Conservation (phyloP, 2,329 filamentous ascomycete genomes). For the Fusarium lateritium region DNA sequence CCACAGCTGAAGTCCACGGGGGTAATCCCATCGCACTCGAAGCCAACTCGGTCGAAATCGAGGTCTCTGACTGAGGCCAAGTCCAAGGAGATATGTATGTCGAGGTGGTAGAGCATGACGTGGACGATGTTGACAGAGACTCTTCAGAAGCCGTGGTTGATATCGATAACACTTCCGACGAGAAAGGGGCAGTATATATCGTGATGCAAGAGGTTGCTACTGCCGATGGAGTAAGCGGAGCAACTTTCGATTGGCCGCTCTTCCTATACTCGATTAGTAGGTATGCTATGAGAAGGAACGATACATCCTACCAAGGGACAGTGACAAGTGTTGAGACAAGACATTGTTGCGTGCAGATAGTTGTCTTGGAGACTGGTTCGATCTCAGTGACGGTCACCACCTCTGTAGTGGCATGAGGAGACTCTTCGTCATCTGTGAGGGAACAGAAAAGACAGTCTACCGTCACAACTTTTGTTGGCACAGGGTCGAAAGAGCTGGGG, state of each 20-base stretch:
- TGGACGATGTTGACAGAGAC: slow-evolving; percentile 14
- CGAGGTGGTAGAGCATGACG: slow-evolving; percentile 19
- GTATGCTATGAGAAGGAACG: not conserved
- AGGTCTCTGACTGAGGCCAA: slow-evolving; percentile 18
- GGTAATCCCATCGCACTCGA: slow-evolving; percentile 24
- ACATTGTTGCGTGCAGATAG: slow-evolving; percentile 42
- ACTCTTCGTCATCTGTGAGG: slow-evolving; percentile 10
- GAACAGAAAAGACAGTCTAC: slow-evolving; percentile 41
- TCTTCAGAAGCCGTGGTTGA: not conserved
- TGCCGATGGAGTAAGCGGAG: slow-evolving; percentile 14
- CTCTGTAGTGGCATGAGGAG: not conserved
- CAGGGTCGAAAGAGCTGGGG: slow-evolving; percentile 10
- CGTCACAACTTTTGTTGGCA: slow-evolving; percentile 26
- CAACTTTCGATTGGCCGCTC: slow-evolving; percentile 23
- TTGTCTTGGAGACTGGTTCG: slow-evolving; percentile 26
- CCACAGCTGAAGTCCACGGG: slow-evolving; percentile 13
- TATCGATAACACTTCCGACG: slow-evolving; percentile 11
- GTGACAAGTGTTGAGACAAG: slow-evolving; percentile 41
- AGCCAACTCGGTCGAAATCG: slow-evolving; percentile 7
- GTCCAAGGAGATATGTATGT: slow-evolving; percentile 12
- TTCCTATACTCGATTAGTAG: slow-evolving; percentile 23
- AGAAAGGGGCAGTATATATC: slow-evolving; percentile 27
- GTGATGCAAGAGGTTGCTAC: slow-evolving; percentile 42
- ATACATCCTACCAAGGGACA: slow-evolving; percentile 32
- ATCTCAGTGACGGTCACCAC: slow-evolving; percentile 4